Base-by-base conservation (phyloP, 2,329 filamentous ascomycete species). In the Rosellinia necatrix region DNA sequence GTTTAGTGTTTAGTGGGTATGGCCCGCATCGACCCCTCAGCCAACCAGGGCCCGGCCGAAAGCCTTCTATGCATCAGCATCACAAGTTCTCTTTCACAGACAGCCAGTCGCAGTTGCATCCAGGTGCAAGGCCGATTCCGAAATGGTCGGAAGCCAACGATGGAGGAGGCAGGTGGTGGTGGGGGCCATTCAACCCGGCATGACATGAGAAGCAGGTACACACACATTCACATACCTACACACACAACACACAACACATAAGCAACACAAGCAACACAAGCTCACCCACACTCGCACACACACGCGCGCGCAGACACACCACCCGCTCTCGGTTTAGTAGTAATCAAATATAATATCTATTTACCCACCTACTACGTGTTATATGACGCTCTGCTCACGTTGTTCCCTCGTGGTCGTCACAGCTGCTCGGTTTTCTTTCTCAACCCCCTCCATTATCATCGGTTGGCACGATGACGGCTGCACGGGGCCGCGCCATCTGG, bases 401-500 rank as follows among this genome's bases (percentile, higher is more conserved):
- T 30, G 25, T 37, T 61, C 42, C 53, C 56, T 46, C 59, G 55
- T 40, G 37, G 35, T 29, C 29, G 22, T 32, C 43, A 30, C 25
- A 15, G 43, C 24, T 47, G 42, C 49, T 37, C 44, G 42, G 56
- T 52, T 58, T 49, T 43, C 37, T 35, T 53, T 54, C 58, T 53
- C 48, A 57, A 51, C 55, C 49, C 40, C 46, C 52, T 41, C 34
- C 50, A n/a, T 46, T 37, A 37, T 38, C 50, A n/a, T 46, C 37
- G 60, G 64, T 60, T 61, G 59, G 60, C 63, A 65, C 58, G 53
- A 55, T 59, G 51, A 58, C 49, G 35, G 63, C 67, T 49, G 66
- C 68, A 70, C 67, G 65, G 65, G 68, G 64, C 58, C 66, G 63
- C 60, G 64, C 32, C 62, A 65, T 64, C 61, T 65, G 66, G 63